Percentiles rank a stretch among this genome's conserved stretches.
phyloP scores from a whole-genome alignment of 1,284 basidiomycete genomes.

The Phellinidium pouzarii region DNA sequence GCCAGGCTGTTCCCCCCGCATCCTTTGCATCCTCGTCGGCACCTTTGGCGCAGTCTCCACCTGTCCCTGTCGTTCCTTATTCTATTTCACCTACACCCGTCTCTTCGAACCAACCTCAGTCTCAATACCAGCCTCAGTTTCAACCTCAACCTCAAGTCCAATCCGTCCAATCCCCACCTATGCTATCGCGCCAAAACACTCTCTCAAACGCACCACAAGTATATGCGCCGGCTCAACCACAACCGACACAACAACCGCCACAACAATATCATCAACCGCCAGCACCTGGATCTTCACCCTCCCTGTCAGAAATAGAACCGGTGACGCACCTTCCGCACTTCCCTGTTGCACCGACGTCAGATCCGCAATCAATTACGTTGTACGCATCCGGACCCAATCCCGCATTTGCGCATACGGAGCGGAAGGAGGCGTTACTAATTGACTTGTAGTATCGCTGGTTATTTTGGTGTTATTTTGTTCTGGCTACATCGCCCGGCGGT shows the following conservation, averaged over 20 bases:
- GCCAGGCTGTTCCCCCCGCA: conserved; percentile 18
- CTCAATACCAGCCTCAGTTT: conserved; percentile 10
- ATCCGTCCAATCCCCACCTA: conserved; percentile 1
- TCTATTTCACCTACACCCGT: neutral
- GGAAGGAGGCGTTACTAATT: conserved; percentile 81
- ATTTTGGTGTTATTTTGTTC: neutral
- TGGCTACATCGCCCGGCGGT: neutral
- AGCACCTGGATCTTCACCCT: conserved; percentile 22
- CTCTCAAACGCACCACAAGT: conserved; percentile 25
- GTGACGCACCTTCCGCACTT: conserved; percentile 46
- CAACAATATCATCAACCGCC: conserved; percentile 25
- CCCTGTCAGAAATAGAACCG: conserved; percentile 28
- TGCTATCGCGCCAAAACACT: conserved; percentile 31
- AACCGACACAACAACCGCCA: conserved; percentile 15
- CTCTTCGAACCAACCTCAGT: neutral
- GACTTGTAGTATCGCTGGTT: conserved; percentile 41
- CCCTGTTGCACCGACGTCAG: conserved; percentile 60
- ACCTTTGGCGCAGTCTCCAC: conserved; percentile 6
- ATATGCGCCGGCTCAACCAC: conserved; percentile 7
- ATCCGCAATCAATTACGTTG: conserved; percentile 48
- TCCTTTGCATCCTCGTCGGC: conserved; percentile 16
- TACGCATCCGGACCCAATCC: conserved; percentile 42
- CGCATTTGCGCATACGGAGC: conserved; percentile 53
- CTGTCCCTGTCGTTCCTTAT: neutral
- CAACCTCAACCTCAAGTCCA: conserved; percentile 10